phyloP scores from a whole-genome alignment of 1,284 basidiomycete genomes.

The Meripilus lineatus region DNA sequence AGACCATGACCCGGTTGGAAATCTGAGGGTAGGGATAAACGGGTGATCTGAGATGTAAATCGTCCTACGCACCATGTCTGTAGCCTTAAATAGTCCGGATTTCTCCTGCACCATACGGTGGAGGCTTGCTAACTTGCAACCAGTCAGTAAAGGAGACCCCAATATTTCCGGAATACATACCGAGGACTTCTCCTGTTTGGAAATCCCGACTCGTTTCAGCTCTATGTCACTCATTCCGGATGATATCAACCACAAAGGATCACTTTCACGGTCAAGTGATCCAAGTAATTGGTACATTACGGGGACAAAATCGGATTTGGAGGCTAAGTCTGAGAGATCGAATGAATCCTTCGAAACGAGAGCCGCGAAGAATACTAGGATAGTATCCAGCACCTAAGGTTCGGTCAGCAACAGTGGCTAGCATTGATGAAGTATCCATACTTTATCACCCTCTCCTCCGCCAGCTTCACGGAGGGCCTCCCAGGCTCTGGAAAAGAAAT shows the following conservation, averaged over 20 bases:
- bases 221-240: constrained; percentile 28
- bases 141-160: no score
- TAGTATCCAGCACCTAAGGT: constrained; percentile 53
- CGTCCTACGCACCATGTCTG: constrained; percentile 33
- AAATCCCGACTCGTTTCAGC: constrained; percentile 39
- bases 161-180: no score
- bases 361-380: constrained; percentile 52
- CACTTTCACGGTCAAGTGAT: constrained; percentile 30
- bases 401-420: constrained; percentile 4
- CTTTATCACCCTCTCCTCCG: constrained; percentile 58
- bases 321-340: constrained; percentile 48
- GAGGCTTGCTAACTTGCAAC: no score
- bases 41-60: no score
- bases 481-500: constrained; percentile 65
- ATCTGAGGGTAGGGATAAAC: no score
- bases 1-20: constrained; percentile 50
- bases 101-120: constrained; percentile 37
- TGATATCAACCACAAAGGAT: constrained; percentile 40
- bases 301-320: constrained; percentile 34
- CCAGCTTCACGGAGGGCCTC: constrained; percentile 53
- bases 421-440: constrained; percentile 16
- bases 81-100: constrained; percentile 37
- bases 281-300: constrained; percentile 43
- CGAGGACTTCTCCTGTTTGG: constrained; percentile 41
- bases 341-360: constrained; percentile 52